phyloP scores from a whole-genome alignment of 768 basidiomycete species.

The Boletus reticulatus region DNA sequence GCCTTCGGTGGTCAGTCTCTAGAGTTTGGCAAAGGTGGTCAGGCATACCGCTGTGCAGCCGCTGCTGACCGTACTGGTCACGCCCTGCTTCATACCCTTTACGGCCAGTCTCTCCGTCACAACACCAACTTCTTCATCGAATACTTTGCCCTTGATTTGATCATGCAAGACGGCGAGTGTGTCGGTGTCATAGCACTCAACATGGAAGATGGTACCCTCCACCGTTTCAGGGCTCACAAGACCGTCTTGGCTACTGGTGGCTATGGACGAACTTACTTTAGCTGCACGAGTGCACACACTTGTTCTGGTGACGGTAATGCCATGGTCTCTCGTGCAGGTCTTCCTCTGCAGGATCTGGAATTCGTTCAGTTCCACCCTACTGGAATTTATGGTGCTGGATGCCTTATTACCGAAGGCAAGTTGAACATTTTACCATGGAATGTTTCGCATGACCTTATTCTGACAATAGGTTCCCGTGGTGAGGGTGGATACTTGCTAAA shows the following conservation, averaged over 20 bases:
- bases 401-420: conserved; percentile 95
- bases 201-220: conserved; percentile 99
- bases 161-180: conserved; percentile 99
- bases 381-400: conserved; percentile 98
- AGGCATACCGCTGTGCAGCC: conserved; percentile 98
- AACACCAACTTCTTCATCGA: conserved; percentile 99
- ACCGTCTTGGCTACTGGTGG: conserved; percentile 98
- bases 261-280: conserved; percentile 97
- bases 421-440: neutral
- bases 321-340: conserved; percentile 95
- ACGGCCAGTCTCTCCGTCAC: conserved; percentile 98
- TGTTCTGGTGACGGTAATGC: conserved; percentile 99
- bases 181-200: conserved; percentile 99
- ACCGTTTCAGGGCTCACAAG: conserved; percentile 97
- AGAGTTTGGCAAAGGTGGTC: conserved; percentile 96
- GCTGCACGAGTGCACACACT: conserved; percentile 97
- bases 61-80: conserved; percentile 99
- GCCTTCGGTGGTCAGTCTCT: conserved; percentile 98
- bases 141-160: conserved; percentile 98
- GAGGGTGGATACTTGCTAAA: conserved; percentile 99
- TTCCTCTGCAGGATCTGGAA: conserved; percentile 95
- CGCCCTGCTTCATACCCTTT: conserved; percentile 96
- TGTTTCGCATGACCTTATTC: neutral
- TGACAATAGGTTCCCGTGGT: conserved; percentile 81
- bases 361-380: conserved; percentile 99